phyloP scores from a whole-genome alignment of 73 alveolate species.

The Stentor roeselii region DNA sequence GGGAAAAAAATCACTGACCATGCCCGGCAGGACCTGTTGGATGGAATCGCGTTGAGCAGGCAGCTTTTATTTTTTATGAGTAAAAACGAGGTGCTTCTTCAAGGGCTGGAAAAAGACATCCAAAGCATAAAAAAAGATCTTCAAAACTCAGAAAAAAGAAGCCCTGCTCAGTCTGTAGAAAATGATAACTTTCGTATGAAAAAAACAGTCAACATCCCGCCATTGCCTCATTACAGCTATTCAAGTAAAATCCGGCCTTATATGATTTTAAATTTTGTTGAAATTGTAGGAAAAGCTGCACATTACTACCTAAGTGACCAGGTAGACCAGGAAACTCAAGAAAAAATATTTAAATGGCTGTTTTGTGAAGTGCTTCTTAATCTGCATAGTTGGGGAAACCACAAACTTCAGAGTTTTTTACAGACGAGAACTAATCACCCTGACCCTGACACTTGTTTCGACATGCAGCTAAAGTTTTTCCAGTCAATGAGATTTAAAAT shows the following conservation, averaged over 20 bases:
- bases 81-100: background rate
- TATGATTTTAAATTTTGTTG: slow-evolving; percentile 10
- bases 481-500: background rate
- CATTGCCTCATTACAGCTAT: background rate
- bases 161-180: background rate
- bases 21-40: background rate
- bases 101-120: background rate
- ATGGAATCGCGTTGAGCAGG: background rate
- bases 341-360: background rate
- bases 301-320: background rate
- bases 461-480: background rate
- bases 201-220: background rate
- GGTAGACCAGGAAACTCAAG: background rate
- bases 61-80: background rate
- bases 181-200: background rate
- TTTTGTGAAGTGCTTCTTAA: slow-evolving; percentile 7
- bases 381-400: background rate
- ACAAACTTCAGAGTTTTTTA: background rate
- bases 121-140: background rate
- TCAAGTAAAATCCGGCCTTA: background rate
- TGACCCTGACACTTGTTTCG: background rate
- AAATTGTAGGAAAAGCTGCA: background rate
- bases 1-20: slow-evolving; percentile 23
- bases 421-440: background rate
- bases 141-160: background rate